Evolutionary conservation across 2,329 filamentous ascomycete species (phyloP).

Genomic region (Fusarium zealandicum): DNA sequence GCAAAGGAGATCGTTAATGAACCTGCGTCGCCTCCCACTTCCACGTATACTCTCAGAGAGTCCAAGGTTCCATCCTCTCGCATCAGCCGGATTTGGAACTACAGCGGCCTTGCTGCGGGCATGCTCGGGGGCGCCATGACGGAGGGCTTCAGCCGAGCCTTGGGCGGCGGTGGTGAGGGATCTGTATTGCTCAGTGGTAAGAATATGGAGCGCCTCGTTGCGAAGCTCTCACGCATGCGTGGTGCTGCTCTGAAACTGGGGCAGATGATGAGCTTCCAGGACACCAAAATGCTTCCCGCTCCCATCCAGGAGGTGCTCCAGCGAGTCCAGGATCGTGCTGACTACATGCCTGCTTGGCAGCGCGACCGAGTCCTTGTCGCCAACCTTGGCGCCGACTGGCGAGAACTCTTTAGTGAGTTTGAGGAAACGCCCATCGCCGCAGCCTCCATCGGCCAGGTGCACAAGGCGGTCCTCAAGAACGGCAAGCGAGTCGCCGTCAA

Average conservation of each 20-base stretch:
- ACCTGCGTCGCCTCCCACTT: slow-evolving; percentile 19
- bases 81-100: slow-evolving; percentile 91
- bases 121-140: slow-evolving; percentile 94
- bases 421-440: slow-evolving; percentile 93
- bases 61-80: slow-evolving; percentile 90
- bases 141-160: slow-evolving; percentile 81
- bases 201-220: slow-evolving; percentile 92
- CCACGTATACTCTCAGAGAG: slow-evolving; percentile 76
- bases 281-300: slow-evolving; percentile 90
- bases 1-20: slow-evolving; percentile 39
- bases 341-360: slow-evolving; percentile 97
- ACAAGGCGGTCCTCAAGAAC: slow-evolving; percentile 80
- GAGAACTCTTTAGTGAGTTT: slow-evolving; percentile 81
- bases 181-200: slow-evolving; percentile 86
- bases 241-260: slow-evolving; percentile 96
- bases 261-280: slow-evolving; percentile 98
- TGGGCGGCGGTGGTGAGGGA: slow-evolving; percentile 71
- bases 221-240: slow-evolving; percentile 93
- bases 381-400: slow-evolving; percentile 86
- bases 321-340: slow-evolving; percentile 92
- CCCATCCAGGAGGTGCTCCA: slow-evolving; percentile 90
- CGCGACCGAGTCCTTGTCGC: slow-evolving; percentile 80
- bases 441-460: slow-evolving; percentile 96
- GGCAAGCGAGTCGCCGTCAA: slow-evolving; percentile 88
- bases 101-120: slow-evolving; percentile 88